Conservation (phyloP, 192 early-diverging fungal species). For the Ambispora gerdemannii region DNA sequence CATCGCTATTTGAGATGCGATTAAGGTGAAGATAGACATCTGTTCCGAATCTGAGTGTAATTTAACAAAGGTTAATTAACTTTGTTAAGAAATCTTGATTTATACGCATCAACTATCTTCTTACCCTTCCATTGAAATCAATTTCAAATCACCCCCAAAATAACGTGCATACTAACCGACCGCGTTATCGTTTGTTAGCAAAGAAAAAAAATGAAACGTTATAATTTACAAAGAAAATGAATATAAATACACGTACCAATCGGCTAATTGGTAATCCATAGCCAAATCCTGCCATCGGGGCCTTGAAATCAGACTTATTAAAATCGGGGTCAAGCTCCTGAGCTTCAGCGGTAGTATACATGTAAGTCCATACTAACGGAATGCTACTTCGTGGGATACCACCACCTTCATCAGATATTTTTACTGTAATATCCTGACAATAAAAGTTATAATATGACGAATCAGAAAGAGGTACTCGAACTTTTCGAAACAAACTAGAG, state of each 20-base stretch:
- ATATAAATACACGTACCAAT: slow-evolving; percentile 38
- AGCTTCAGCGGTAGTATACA: slow-evolving; percentile 80
- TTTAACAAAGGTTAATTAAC: slow-evolving; percentile 6
- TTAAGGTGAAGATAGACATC: slow-evolving; percentile 94
- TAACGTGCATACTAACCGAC: slow-evolving; percentile 76
- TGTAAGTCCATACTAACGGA: slow-evolving; percentile 92
- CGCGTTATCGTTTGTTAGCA: slow-evolving; percentile 26
- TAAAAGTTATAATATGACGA: no score
- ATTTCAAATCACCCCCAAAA: slow-evolving; percentile 92
- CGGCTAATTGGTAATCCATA: slow-evolving; percentile 92
- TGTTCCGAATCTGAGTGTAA: slow-evolving; percentile 67
- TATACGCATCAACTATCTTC: no score
- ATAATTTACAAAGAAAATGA: slow-evolving; percentile 1
- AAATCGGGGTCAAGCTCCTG: slow-evolving; percentile 67
- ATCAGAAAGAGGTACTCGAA: no score
- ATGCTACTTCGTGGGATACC: slow-evolving; percentile 87
- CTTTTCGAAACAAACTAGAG: background rate
- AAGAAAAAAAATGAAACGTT: background rate
- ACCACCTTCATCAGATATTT: slow-evolving; percentile 93
- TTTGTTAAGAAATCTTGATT: background rate
- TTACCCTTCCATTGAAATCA: slow-evolving; percentile 93
- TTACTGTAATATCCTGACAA: slow-evolving; percentile 90
- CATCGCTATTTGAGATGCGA: slow-evolving; percentile 84
- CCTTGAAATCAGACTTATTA: slow-evolving; percentile 73
- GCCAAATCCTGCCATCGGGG: slow-evolving; percentile 85